Conservation (phyloP, 495 filamentous ascomycete species). For the Trichoderma erinaceum region DNA sequence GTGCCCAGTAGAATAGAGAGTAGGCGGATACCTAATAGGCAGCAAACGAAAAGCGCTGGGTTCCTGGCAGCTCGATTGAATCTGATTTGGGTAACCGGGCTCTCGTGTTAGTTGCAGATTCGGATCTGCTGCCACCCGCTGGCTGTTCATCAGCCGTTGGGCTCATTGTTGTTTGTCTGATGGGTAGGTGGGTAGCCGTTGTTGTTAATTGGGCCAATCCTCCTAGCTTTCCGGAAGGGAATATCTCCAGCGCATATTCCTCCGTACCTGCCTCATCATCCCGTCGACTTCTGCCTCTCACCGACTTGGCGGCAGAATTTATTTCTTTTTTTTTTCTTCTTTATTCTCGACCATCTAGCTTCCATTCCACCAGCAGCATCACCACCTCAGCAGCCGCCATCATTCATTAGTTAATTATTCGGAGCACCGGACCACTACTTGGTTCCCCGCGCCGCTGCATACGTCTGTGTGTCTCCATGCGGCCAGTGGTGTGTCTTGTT, state of each 20-base stretch:
- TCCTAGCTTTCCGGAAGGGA: too few relatives aligned
- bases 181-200: too few relatives aligned
- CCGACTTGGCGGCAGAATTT: background rate
- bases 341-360: background rate
- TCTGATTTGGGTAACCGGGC: too few relatives aligned
- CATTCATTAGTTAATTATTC: background rate
- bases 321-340: background rate
- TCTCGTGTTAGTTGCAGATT: too few relatives aligned
- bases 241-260: background rate
- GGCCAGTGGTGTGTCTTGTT: background rate
- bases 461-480: background rate
- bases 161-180: too few relatives aligned
- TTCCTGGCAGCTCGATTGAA: background rate
- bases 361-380: background rate
- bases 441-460: conserved; percentile 8
- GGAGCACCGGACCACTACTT: background rate
- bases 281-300: background rate
- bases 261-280: background rate
- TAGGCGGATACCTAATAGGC: background rate
- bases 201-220: too few relatives aligned
- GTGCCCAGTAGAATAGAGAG: background rate
- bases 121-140: too few relatives aligned
- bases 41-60: background rate
- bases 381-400: background rate
- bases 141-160: too few relatives aligned